A percentile compares a stretch with the other conserved stretches of the same genome.
Conservation (phyloP, 768 basidiomycete genomes). For the Leccinum subtestaceum region DNA sequence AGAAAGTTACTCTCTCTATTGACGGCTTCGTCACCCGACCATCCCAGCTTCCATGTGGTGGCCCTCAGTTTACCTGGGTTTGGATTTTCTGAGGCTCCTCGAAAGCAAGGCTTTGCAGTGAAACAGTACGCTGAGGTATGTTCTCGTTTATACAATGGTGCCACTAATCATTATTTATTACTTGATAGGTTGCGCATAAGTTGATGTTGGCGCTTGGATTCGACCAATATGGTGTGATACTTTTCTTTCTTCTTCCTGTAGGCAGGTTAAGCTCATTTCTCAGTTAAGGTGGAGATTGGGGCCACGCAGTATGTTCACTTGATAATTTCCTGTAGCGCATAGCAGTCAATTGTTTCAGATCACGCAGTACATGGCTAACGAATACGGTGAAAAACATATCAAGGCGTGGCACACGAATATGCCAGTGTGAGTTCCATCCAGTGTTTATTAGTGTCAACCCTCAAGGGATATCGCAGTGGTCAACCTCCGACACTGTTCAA, state of each 20-base stretch:
- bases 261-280: neutral
- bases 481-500: constrained; percentile 20
- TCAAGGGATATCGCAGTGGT: constrained; percentile 14
- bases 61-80: constrained; percentile 56
- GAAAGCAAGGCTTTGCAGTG: constrained; percentile 46
- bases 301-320: constrained; percentile 29
- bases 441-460: neutral
- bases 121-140: constrained; percentile 55
- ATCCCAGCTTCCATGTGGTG: constrained; percentile 64
- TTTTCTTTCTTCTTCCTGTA: neutral
- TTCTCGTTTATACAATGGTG: neutral
- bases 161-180: no score
- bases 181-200: constrained; percentile 37
- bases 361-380: constrained; percentile 30
- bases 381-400: constrained; percentile 40
- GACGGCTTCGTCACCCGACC: constrained; percentile 35
- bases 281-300: constrained; percentile 54
- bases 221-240: constrained; percentile 43
- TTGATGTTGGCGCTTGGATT: constrained; percentile 50
- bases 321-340: neutral
- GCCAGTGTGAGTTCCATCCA: constrained; percentile 35
- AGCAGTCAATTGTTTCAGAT: constrained; percentile 28
- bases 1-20: constrained; percentile 56
- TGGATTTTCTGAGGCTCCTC: constrained; percentile 59
- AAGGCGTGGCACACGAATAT: constrained; percentile 56